Evolutionary conservation across 805 yeast genomes (phyloP).

Genomic region (Wickerhamiella dianesei): DNA sequence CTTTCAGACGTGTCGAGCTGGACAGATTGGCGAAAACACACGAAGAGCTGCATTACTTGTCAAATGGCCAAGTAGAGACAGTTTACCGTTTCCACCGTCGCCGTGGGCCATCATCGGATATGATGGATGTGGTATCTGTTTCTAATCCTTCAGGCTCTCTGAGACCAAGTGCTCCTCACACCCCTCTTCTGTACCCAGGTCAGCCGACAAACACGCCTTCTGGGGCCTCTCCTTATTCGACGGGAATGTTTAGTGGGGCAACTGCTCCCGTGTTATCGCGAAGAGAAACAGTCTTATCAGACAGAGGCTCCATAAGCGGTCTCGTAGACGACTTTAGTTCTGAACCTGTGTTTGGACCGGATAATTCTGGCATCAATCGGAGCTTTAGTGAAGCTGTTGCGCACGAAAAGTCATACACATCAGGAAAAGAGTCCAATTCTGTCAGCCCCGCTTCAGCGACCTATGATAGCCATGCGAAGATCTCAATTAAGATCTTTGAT

Average conservation of each 20-base stretch:
- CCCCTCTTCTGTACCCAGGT: not conserved
- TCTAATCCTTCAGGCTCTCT: not conserved
- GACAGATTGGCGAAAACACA: not conserved
- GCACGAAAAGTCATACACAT: constrained; percentile 1
- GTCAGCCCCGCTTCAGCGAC: not conserved
- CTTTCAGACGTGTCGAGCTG: not conserved
- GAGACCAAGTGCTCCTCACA: not conserved
- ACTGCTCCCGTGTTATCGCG: not conserved
- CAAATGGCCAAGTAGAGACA: not conserved
- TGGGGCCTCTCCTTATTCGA: not conserved
- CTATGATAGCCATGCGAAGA: not conserved
- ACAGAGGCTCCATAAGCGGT: not conserved
- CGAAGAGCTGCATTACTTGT: no score
- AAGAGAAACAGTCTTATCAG: not conserved
- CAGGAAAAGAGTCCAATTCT: constrained; percentile 1
- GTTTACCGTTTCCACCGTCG: not conserved
- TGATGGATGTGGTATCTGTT: not conserved
- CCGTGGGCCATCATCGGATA: not conserved
- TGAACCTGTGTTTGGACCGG: not conserved
- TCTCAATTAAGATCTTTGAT: constrained; percentile 1
- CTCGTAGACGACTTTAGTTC: not conserved
- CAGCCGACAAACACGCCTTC: not conserved
- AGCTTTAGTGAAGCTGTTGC: not conserved
- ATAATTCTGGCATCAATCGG: not conserved
- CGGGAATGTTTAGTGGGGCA: not conserved